Percentiles rank a stretch among this genome's conserved stretches.
Conservation (phyloP, 2,329 filamentous ascomycete species). For the Drechslerella stenobrocha region DNA sequence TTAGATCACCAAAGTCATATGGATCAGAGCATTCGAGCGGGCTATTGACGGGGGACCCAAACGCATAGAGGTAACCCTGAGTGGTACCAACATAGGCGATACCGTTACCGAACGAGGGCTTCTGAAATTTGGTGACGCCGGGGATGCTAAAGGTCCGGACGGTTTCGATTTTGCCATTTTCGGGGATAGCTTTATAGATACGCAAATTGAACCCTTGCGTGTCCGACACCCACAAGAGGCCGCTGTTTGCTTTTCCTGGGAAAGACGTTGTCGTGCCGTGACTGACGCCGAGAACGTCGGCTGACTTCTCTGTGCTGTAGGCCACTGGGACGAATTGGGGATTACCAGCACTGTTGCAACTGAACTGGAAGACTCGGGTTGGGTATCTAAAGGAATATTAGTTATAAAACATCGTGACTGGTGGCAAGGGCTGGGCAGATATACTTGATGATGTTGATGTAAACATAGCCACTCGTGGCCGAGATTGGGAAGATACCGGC, state of each 20-base stretch:
- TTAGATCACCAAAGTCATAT: slow-evolving; percentile 59
- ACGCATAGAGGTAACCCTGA: slow-evolving; percentile 62
- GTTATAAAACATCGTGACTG: too few species aligned
- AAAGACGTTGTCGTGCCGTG: slow-evolving; percentile 64
- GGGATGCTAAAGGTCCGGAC: slow-evolving; percentile 62
- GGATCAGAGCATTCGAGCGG: slow-evolving; percentile 62
- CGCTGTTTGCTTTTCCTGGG: slow-evolving; percentile 61
- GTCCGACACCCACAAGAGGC: slow-evolving; percentile 63
- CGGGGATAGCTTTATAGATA: slow-evolving; percentile 62
- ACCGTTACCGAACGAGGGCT: slow-evolving; percentile 64
- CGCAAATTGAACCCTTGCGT: slow-evolving; percentile 62
- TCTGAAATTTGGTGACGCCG: slow-evolving; percentile 63
- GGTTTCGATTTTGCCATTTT: slow-evolving; percentile 58
- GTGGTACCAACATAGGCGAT: slow-evolving; percentile 62
- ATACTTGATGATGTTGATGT: slow-evolving; percentile 62
- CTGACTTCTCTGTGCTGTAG: slow-evolving; percentile 60
- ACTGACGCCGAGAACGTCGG: slow-evolving; percentile 62
- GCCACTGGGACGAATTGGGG: slow-evolving; percentile 63
- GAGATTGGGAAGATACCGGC: slow-evolving; percentile 58
- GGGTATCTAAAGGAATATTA: too few species aligned
- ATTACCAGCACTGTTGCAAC: slow-evolving; percentile 59
- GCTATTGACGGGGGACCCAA: slow-evolving; percentile 62
- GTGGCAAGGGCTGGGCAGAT: too few species aligned
- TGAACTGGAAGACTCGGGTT: slow-evolving; percentile 64
- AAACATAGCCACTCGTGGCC: slow-evolving; percentile 59